Evolutionary conservation across 148 eudicot genomes (phyloP).

Genomic region (Linanthus parryae): DNA sequence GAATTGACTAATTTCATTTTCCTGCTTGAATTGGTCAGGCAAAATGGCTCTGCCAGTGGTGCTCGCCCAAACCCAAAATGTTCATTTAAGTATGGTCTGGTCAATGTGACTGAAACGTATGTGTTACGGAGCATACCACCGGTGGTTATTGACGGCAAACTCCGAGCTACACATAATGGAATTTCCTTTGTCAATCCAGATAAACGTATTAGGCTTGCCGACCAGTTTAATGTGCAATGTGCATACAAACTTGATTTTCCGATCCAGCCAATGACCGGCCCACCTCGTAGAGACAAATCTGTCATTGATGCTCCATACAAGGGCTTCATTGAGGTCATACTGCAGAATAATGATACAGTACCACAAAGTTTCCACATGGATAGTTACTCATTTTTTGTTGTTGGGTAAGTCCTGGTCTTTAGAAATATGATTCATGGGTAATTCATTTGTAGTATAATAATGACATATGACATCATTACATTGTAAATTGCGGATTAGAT

Average conservation of each 20-base stretch:
- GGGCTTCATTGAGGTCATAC: constrained; percentile 70
- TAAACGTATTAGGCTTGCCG: constrained; percentile 85
- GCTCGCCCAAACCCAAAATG: constrained; percentile 98
- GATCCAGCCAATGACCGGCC: constrained; percentile 40
- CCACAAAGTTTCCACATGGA: constrained; percentile 85
- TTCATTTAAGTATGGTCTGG: constrained; percentile 78
- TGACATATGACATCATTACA: background rate
- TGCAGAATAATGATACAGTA: constrained; percentile 90
- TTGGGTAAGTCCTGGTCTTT: no score
- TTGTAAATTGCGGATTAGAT: constrained; percentile 57
- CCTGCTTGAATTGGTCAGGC: no score
- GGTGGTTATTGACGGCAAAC: constrained; percentile 48
- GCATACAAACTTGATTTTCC: constrained; percentile 85
- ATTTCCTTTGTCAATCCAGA: constrained; percentile 76
- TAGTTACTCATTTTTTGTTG: constrained; percentile 83
- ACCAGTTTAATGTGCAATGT: constrained; percentile 51
- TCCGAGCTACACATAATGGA: constrained; percentile 72
- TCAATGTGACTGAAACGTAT: constrained; percentile 65
- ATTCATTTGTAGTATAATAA: no score
- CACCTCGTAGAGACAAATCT: constrained; percentile 48
- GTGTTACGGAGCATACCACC: constrained; percentile 65
- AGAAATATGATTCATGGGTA: no score
- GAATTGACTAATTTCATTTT: no score
- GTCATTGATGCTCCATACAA: constrained; percentile 72
- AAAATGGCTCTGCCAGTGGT: constrained; percentile 83